Conservation (phyloP, 179 eudicot genomes). For the Nepenthes alata region DNA sequence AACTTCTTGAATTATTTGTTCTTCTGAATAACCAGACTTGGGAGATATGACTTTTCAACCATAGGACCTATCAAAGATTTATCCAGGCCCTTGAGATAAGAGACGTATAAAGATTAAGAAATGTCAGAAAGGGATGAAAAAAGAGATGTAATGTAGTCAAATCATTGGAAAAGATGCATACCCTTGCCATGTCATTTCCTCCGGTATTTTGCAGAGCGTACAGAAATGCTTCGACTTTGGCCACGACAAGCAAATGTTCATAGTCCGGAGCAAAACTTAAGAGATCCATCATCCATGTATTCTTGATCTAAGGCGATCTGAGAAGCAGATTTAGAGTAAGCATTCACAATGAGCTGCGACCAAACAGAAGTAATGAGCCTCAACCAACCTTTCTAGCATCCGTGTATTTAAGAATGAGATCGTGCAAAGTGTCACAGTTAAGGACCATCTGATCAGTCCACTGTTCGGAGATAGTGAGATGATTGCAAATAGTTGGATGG, state of each 20-base stretch:
- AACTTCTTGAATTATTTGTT: constrained; percentile 95
- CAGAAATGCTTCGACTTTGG: constrained; percentile 92
- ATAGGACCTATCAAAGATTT: constrained; percentile 50
- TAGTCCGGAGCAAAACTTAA: constrained; percentile 89
- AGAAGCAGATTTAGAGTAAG: constrained; percentile 14
- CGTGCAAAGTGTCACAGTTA: constrained; percentile 92
- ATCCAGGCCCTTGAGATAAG: no score
- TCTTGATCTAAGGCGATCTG: constrained; percentile 92
- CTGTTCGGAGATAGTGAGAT: constrained; percentile 96
- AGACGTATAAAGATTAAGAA: neutral
- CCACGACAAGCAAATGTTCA: constrained; percentile 83
- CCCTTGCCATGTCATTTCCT: constrained; percentile 88
- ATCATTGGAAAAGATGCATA: constrained; percentile 16
- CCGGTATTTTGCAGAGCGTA: constrained; percentile 86
- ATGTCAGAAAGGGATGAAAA: constrained; percentile 1
- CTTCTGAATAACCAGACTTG: constrained; percentile 95
- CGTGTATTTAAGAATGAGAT: constrained; percentile 89
- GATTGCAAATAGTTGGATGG: constrained; percentile 80
- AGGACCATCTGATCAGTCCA: constrained; percentile 96
- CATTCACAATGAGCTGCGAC: neutral
- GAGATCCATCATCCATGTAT: constrained; percentile 46
- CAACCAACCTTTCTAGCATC: constrained; percentile 83
- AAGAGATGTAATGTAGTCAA: neutral
- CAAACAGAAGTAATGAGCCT: constrained; percentile 3
- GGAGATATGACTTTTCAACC: constrained; percentile 98